Evolutionary conservation across 2,329 filamentous ascomycete genomes (phyloP), one percentile per base, ranked within the genome.

Genomic region (Lomentospora prolificans): DNA sequence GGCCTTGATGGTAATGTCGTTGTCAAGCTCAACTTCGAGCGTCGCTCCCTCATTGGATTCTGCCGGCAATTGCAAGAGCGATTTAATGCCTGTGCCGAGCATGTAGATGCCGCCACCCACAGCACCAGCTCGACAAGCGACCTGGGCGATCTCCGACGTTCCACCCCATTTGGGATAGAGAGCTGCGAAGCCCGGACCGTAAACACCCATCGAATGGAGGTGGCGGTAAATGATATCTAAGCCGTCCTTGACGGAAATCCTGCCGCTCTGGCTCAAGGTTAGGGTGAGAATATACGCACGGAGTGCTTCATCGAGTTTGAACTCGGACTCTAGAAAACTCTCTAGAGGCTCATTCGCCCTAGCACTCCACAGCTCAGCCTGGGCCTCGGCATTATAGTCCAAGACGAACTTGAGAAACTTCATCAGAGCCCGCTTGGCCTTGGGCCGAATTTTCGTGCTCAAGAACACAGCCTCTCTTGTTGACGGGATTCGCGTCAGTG

Each of bases 81-180:
- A 69, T 62, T 78, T 68, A 55, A 94, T 73, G 8, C 84, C 84
- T 51, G 85, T 86, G 46, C 84, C 87, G 14, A 97, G 80, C 67
- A 96, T 89, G 70, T 97, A 97, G 3, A 95, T 81, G 9, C 85
- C 89, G 51, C 94, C 94, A 33, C 92, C 92, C 5, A 99, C 94
- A 19, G 92, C 92, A 59, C 86, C 85, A 39, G 92, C 90, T 62
- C 92, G 87, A 67, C 94, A 97, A 3, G 85, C 89, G 24, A 96
- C 90, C 73, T 99, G 92, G 28, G 88, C 84, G 58, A 97, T 83
- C 70, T 99, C 92, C 30, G 90, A 87, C 50, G 87, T 77, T 27
- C 92, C 90, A 50, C 92, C 92, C 86, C 90, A 99, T 75, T 96
- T 96, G 22, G 91, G 86, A 61, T 95, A 82, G 10, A 99, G 83